Base-by-base conservation (phyloP, 495 filamentous ascomycete species). In the Lasiosphaeriaceae sp. region DNA sequence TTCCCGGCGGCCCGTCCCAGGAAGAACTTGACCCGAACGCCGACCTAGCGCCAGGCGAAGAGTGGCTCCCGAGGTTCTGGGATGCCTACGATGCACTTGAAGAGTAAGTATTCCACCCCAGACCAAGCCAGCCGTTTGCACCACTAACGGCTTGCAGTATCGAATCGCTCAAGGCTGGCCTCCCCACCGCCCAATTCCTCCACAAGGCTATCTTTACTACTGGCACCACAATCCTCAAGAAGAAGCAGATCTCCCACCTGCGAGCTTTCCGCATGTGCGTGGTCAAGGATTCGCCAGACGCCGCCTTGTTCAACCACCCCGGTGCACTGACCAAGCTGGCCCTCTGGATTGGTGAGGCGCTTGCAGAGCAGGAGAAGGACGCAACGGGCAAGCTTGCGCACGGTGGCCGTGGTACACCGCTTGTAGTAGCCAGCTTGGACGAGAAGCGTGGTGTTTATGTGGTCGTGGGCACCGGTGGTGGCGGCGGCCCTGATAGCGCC, bases 171-270 rank as follows among this genome's bases (percentile, higher is more conserved):
- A 87, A 87, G 63, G 74, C 79, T 1, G 86, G 87, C 39, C 81
- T 98, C 26, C 87, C 90, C 11, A 88, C 86, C 2, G 94, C 94
- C 11, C 89, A 96, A 67, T 83, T 88, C 66, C 86, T 98, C 12
- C 89, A 96, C 69, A 86, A 89, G 19, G 92, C 94, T 43, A 98
- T 97, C 63, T 87, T 97, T 43, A 88, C 91, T 34, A 96, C 94
- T 0, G 94, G 95, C 35, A 93, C 91, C 4, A 85, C 90, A 1
- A 76, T 98, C 11, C 85, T 98, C 24, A 88, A 91, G 43, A 98
- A 98, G 72, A 87, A 87, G 41, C 94, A 96, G 66, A 96, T 98
- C 60, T 86, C 89, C 12, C 90, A 96, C 68, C 77, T 98, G 34
- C 84, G 88, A 7, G 88, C 92, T 7, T 98, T 97, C 72, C 89